Evolutionary conservation across 345 rosid species (phyloP).

Genomic region (Lumnitzera racemosa): DNA sequence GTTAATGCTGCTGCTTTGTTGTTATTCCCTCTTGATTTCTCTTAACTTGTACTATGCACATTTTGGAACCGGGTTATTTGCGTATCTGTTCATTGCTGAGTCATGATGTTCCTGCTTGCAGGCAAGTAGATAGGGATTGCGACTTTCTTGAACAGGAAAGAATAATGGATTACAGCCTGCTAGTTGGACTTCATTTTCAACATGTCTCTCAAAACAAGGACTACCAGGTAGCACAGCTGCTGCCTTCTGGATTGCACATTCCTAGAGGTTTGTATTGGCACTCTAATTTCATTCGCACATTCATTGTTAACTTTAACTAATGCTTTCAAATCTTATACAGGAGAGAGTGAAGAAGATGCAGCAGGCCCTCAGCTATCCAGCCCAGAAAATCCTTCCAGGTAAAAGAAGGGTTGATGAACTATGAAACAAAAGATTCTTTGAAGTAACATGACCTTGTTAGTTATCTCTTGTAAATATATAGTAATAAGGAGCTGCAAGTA

Average conservation of each 20-base stretch:
- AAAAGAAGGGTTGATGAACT: neutral
- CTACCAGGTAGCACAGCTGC: constrained; percentile 15
- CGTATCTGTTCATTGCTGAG: neutral
- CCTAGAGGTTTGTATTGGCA: constrained; percentile 5
- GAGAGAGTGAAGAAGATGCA: constrained; percentile 18
- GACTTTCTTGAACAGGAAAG: constrained; percentile 92
- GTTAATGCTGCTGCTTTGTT: too few relatives aligned
- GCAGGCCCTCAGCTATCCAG: constrained; percentile 27
- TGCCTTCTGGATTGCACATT: neutral
- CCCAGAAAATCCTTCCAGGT: constrained; percentile 30
- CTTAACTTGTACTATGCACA: too few relatives aligned
- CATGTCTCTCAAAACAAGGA: constrained; percentile 38
- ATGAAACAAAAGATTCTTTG: too few relatives aligned
- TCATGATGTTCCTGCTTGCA: constrained; percentile 21
- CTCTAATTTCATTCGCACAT: neutral
- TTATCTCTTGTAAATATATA: too few relatives aligned
- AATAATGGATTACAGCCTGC: constrained; percentile 93
- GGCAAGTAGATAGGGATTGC: constrained; percentile 94
- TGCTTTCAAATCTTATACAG: constrained; percentile 8
- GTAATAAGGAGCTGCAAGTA: too few relatives aligned
- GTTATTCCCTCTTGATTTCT: too few relatives aligned
- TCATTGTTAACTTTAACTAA: neutral
- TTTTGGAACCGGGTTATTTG: too few relatives aligned
- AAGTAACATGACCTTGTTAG: too few relatives aligned
- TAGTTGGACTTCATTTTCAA: constrained; percentile 83